Evolutionary conservation across 352 stramenopile species (phyloP), one percentile per base, ranked within the genome.

Genomic region (Pythium brassicae): DNA sequence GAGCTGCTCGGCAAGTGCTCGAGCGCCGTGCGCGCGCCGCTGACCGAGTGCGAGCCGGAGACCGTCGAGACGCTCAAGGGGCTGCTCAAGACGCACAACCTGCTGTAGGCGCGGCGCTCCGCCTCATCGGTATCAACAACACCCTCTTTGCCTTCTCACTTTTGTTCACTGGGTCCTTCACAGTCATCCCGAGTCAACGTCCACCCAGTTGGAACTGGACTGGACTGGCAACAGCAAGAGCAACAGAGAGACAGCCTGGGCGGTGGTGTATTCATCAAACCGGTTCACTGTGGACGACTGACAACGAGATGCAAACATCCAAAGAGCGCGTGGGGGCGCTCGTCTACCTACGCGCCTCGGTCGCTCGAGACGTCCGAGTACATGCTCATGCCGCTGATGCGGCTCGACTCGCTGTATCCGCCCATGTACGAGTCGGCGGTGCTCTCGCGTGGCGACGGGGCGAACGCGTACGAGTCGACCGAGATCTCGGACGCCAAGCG

Each of bases 1-100:
- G 77, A 94, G 69, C 65, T 95, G 29, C 71, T 95, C 46, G 88
- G 88, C 71, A 94, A 95, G 74, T 95, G 83, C 69, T 71, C 80
- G 17, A 55, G 82, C 54, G 61, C 79, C 29, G 84, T 90, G 54
- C 85, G 87, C 20, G 69, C 86, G 11, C 87, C 87, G 20, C 72
- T 96, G 29, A 76, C 88, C 27, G 61, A 82, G 53, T 92, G 87
- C 54, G 78, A 76, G 49, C 68, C 74, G 22, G 76, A 83, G 52
- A 92, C 83, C 2, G 62, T 86, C 29, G 76, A 78, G 44, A 82
- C 69, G 56, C 68, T 95, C 49, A 78, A 68, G 46, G 66, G 74
- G 55, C 61, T 89, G 44, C 65, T 89, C 47, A 84, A 88, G 71
- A 57, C 78, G 53, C 78, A 92, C 71, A 86, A 88, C 51, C 63